phyloP scores from a whole-genome alignment of 306 rosid species.

The Argentina anserina region DNA sequence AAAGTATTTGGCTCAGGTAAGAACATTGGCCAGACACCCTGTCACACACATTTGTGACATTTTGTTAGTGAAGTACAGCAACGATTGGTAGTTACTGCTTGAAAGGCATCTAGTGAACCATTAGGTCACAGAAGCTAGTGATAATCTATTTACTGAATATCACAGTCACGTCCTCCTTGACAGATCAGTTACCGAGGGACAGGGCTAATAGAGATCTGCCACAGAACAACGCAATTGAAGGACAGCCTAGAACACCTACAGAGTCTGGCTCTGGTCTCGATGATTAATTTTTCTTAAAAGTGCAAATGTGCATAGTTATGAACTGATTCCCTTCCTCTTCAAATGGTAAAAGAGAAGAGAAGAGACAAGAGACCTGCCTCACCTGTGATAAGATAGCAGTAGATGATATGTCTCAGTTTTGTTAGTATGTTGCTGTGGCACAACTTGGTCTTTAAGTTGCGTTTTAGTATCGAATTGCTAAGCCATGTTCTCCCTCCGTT shows the following conservation, averaged over 20 bases:
- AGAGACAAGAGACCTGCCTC: background rate
- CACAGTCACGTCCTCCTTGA: background rate
- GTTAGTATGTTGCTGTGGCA: background rate
- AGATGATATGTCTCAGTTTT: background rate
- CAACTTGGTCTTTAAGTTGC: background rate
- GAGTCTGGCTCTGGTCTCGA: slow-evolving; percentile 38
- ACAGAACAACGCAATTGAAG: slow-evolving; percentile 39
- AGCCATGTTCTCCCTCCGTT: background rate
- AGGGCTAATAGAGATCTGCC: slow-evolving; percentile 31
- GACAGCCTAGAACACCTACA: slow-evolving; percentile 21
- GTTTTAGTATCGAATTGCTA: background rate
- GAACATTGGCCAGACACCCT: background rate
- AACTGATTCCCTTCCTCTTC: background rate
- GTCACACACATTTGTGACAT: too few species aligned
- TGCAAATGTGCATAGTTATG: background rate
- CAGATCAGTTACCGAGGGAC: slow-evolving; percentile 34
- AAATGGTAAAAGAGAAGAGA: too few species aligned
- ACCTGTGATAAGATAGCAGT: background rate
- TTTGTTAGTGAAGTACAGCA: background rate
- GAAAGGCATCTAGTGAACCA: background rate
- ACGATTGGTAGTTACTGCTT: background rate
- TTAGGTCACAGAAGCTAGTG: background rate
- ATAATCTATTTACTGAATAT: background rate
- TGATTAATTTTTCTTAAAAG: background rate
- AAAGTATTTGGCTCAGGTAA: slow-evolving; percentile 68